A percentile compares a stretch with the other conserved stretches of the same genome.
Evolutionary conservation across 2,329 filamentous ascomycete genomes (phyloP).

Genomic region (Beauveria medogensis): DNA sequence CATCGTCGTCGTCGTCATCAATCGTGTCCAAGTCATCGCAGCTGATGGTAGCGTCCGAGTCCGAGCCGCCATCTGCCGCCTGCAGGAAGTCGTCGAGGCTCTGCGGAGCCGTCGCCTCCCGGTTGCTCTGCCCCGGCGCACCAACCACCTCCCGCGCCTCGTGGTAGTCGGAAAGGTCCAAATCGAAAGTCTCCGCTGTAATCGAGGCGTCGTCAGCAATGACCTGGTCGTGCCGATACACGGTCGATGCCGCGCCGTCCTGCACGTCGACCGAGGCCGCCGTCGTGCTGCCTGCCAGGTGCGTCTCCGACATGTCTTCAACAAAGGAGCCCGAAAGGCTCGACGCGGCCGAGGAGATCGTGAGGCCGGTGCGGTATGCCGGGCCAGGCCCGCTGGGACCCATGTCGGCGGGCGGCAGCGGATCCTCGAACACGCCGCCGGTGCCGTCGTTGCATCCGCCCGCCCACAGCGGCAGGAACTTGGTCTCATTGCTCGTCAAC

Average conservation of each 20-base stretch:
- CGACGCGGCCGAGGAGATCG: constrained; percentile 26
- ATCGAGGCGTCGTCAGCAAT: constrained; percentile 27
- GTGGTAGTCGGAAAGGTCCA: constrained; percentile 23
- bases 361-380: constrained; percentile 36
- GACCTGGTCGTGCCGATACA: constrained; percentile 23
- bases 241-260: constrained; percentile 29
- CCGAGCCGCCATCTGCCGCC: constrained; percentile 12
- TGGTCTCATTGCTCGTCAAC: constrained; percentile 48
- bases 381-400: constrained; percentile 40
- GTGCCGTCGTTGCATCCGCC: constrained; percentile 46
- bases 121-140: constrained; percentile 19
- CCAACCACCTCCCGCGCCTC: constrained; percentile 28
- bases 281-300: constrained; percentile 25
- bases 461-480: constrained; percentile 58
- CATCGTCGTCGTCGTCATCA: neutral
- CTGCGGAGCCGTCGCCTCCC: constrained; percentile 9
- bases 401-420: constrained; percentile 33
- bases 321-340: constrained; percentile 28
- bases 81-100: constrained; percentile 16
- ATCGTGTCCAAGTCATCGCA: neutral
- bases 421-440: constrained; percentile 38
- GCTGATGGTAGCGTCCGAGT: neutral
- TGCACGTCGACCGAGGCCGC: constrained; percentile 30
- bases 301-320: constrained; percentile 26
- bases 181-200: constrained; percentile 28